These are phyloP conservation scores for Arthrinium puccinioides DNA, from an alignment of 2,329 filamentous ascomycete species.

Conservation along the genomic window DNA sequence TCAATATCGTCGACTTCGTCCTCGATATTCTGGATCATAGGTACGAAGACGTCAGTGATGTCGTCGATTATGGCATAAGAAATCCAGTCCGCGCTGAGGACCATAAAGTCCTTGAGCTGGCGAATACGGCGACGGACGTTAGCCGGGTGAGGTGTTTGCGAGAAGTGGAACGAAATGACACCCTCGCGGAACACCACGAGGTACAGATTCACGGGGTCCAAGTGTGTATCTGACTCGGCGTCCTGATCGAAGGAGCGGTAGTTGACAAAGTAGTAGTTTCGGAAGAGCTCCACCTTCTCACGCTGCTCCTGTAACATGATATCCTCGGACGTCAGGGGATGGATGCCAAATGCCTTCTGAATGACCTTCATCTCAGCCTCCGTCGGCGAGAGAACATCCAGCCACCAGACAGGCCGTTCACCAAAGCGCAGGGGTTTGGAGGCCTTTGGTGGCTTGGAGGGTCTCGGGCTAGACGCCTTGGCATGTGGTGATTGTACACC, in stretches of 20 bases:
- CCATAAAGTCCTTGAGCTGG: constrained; percentile 88
- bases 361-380: constrained; percentile 94
- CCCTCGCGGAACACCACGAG: constrained; percentile 95
- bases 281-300: constrained; percentile 96
- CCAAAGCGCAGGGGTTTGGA: constrained; percentile 51
- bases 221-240: constrained; percentile 76
- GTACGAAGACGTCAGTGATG: constrained; percentile 93
- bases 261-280: constrained; percentile 97
- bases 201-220: constrained; percentile 96
- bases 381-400: constrained; percentile 85
- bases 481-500: constrained; percentile 8
- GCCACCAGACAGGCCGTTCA: constrained; percentile 90
- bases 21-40: constrained; percentile 86
- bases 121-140: constrained; percentile 92
- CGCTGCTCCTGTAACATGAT: constrained; percentile 96
- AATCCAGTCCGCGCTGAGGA: constrained; percentile 94
- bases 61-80: constrained; percentile 97
- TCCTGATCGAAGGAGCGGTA: constrained; percentile 98
- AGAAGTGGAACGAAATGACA: constrained; percentile 94
- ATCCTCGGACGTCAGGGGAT: constrained; percentile 90
- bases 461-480: constrained; percentile 17
- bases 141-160: constrained; percentile 89
- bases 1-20: constrained; percentile 97
- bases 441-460: not conserved
- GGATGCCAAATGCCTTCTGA: constrained; percentile 88